Evolutionary conservation across 257 asterid genomes (phyloP).

Genomic region (Echium plantagineum): DNA sequence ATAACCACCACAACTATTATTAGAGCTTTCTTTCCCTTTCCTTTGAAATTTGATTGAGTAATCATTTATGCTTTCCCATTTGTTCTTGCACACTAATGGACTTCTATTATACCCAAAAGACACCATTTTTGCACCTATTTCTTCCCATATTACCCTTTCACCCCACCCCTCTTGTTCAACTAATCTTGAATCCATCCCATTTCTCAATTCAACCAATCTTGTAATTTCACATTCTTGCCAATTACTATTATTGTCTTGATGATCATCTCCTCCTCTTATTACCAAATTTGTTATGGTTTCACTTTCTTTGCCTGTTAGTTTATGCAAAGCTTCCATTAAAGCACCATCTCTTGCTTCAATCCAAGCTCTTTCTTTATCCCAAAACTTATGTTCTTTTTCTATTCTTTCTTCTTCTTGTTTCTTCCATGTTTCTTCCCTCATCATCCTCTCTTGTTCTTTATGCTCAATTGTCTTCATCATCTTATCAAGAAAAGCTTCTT

Average conservation of each 20-base stretch:
- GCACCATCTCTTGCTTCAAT: constrained; percentile 68
- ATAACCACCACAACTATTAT: constrained; percentile 27
- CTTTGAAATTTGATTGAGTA: constrained; percentile 42
- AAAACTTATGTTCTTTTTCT: constrained; percentile 61
- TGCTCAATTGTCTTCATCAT: constrained; percentile 69
- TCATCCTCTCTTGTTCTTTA: constrained; percentile 63
- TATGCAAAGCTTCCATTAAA: constrained; percentile 52
- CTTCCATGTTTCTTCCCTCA: constrained; percentile 77
- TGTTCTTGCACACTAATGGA: constrained; percentile 41
- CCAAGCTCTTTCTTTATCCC: constrained; percentile 86
- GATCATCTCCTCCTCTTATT: constrained; percentile 9
- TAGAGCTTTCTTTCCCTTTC: constrained; percentile 46
- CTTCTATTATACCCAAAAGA: constrained; percentile 62
- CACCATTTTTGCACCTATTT: constrained; percentile 45
- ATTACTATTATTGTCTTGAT: too few relatives aligned
- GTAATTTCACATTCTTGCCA: constrained; percentile 58
- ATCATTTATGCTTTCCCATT: constrained; percentile 51
- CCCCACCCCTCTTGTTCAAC: constrained; percentile 24
- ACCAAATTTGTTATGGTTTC: constrained; percentile 20
- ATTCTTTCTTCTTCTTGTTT: constrained; percentile 54
- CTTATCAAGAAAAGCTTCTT: constrained; percentile 77
- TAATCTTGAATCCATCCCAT: constrained; percentile 36
- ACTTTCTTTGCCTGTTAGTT: constrained; percentile 34
- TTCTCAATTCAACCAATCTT: constrained; percentile 41
- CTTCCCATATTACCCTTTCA: constrained; percentile 62